Base-by-base conservation (phyloP, 768 basidiomycete genomes). In the Trametes meyenii region DNA sequence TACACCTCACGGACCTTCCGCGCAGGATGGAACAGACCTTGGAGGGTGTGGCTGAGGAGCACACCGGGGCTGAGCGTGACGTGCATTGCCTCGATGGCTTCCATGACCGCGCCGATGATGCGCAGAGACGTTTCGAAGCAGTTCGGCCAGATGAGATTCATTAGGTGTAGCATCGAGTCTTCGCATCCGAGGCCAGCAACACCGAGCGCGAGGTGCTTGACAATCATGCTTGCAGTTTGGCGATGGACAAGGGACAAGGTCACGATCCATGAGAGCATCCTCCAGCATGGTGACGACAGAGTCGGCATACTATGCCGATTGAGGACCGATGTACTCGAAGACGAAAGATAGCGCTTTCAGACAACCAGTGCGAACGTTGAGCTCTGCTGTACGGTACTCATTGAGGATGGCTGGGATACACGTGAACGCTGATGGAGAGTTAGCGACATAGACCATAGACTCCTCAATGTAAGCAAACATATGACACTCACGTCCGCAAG, bases 121-220 rank as follows among this genome's bases (percentile, higher is more conserved):
- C 98, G 97, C 5, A 97, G 97, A 14, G 90, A 94, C 1, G 96
- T 96, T 79, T 98, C 96, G 74, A 98, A 98, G 75, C 95, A 96
- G 72, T 98, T 98, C 1, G 97, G 97, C 96, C 96, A 98, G 14
- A 98, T 92, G 26, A 99, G 85, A 73, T 99, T 99, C 89, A 98
- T 93, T 50, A 98, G 77, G 71, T 99, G 97, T 54, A 94, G 83
- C 86, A 98, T 92, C 13, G 96, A 96, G 75, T 99, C 97, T 76
- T 99, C 97, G 69, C 94, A 96, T 1, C 97, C 96, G 26, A 98
- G 83, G 48, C 97, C 97, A 0, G 97, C 96, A 6, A 97, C 95
- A 44, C 97, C 97, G 33, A 99, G 84, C 3, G 97, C 94, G 46
- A 99, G 78, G 73, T 99, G 97, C 78, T 98, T 98, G 70, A 99